phyloP scores from a whole-genome alignment of 140 eudicot species.

The Cichorium intybus region DNA sequence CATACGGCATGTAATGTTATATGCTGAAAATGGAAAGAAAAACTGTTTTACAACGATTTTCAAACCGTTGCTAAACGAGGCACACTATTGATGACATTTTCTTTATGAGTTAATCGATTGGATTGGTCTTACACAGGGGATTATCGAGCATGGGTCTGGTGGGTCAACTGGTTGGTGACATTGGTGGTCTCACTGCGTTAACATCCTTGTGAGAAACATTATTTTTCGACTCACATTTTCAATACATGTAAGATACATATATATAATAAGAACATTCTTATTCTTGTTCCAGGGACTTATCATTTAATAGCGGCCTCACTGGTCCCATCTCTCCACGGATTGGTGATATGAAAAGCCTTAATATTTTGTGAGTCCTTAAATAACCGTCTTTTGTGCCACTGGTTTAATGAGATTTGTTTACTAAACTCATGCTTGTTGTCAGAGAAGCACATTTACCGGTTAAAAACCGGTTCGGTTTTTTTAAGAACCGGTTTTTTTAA shows the following conservation, averaged over 20 bases:
- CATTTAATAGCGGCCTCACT: conserved; percentile 80
- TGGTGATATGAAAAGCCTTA: conserved; percentile 68
- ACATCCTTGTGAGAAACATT: conserved; percentile 64
- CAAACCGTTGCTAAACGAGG: background rate
- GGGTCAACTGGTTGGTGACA: conserved; percentile 78
- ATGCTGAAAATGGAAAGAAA: background rate
- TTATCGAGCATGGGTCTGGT: conserved; percentile 81
- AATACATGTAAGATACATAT: background rate
- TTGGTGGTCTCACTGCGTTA: conserved; percentile 76
- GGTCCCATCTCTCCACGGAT: conserved; percentile 72
- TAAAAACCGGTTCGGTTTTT: no score
- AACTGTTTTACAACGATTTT: background rate
- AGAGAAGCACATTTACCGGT: no score
- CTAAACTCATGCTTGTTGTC: no score
- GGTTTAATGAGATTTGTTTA: background rate
- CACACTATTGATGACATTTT: background rate
- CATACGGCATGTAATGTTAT: no score
- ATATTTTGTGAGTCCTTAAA: conserved; percentile 53
- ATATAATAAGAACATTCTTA: background rate
- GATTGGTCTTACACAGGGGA: conserved; percentile 44
- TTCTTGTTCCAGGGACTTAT: conserved; percentile 68
- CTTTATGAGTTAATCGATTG: conserved; percentile 2
- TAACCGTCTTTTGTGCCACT: background rate
- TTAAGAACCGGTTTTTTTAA: no score
- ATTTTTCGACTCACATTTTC: background rate